Conservation (phyloP, 2,329 filamentous ascomycete genomes). For the Ophiostoma sp. region DNA sequence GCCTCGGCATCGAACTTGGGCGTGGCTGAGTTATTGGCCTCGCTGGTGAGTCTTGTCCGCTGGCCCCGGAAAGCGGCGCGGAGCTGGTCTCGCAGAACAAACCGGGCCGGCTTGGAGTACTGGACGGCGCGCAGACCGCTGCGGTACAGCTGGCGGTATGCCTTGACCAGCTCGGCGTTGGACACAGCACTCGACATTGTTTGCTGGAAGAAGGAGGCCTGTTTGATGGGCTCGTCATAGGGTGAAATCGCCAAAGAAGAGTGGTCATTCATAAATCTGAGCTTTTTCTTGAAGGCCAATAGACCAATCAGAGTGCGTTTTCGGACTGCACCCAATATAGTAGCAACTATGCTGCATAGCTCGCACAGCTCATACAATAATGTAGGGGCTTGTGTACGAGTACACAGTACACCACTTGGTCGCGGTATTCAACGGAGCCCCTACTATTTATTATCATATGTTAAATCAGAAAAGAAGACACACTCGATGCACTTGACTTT, state of each 20-base stretch:
- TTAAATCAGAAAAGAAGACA: too few relatives aligned
- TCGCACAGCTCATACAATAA: too few relatives aligned
- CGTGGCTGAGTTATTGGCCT: constrained; percentile 30
- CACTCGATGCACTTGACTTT: too few relatives aligned
- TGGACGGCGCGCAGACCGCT: constrained; percentile 63
- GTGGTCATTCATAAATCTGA: background rate
- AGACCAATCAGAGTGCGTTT: background rate
- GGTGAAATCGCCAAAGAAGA: background rate
- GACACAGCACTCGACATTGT: constrained; percentile 28
- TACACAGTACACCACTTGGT: too few relatives aligned
- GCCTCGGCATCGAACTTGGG: constrained; percentile 44
- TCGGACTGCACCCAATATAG: background rate
- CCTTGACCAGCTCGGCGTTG: constrained; percentile 47
- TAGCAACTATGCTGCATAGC: too few relatives aligned
- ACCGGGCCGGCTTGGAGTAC: constrained; percentile 63
- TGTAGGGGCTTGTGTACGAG: too few relatives aligned
- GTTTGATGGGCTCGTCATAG: background rate
- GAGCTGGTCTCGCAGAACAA: constrained; percentile 54
- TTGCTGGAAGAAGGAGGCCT: background rate
- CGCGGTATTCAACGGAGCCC: too few relatives aligned
- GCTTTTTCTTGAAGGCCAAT: background rate
- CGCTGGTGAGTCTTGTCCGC: constrained; percentile 18
- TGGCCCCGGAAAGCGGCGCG: constrained; percentile 50
- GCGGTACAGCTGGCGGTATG: constrained; percentile 67
- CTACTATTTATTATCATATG: too few relatives aligned